Conservation (phyloP, 202 grass and related monocot genomes). For the Zoysia matrella region DNA sequence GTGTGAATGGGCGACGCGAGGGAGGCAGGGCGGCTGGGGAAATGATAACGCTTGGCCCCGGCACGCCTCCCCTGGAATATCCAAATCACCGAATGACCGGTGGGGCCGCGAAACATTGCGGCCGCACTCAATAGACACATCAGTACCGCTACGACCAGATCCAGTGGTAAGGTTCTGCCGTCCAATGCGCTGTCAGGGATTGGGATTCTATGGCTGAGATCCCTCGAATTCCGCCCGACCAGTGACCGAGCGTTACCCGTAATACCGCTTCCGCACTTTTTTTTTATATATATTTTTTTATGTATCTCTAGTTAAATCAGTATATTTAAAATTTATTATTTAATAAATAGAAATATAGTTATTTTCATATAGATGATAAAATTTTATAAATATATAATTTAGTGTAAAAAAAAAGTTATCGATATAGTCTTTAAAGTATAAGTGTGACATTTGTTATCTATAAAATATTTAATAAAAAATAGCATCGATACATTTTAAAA, state of each 20-base stretch:
- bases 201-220: constrained; percentile 21
- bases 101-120: accelerated
- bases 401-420: too few species aligned
- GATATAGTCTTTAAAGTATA: too few species aligned
- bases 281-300: too few species aligned
- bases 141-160: neutral
- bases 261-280: neutral
- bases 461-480: too few species aligned
- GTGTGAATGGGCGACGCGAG: neutral
- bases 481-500: too few species aligned
- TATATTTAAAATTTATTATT: too few species aligned
- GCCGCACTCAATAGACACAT: neutral
- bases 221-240: neutral
- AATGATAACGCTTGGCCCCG: constrained; percentile 43
- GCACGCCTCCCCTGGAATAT: neutral
- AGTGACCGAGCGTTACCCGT: neutral
- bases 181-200: neutral
- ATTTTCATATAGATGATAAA: too few species aligned
- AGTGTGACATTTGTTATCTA: too few species aligned
- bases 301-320: too few species aligned
- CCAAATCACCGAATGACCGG: neutral
- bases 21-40: neutral
- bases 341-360: too few species aligned
- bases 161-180: neutral
- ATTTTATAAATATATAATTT: too few species aligned